A percentile compares a stretch with the other conserved stretches of the same genome.
Evolutionary conservation across 2,329 filamentous ascomycete genomes (phyloP).

Genomic region (Calonectria crousiana): DNA sequence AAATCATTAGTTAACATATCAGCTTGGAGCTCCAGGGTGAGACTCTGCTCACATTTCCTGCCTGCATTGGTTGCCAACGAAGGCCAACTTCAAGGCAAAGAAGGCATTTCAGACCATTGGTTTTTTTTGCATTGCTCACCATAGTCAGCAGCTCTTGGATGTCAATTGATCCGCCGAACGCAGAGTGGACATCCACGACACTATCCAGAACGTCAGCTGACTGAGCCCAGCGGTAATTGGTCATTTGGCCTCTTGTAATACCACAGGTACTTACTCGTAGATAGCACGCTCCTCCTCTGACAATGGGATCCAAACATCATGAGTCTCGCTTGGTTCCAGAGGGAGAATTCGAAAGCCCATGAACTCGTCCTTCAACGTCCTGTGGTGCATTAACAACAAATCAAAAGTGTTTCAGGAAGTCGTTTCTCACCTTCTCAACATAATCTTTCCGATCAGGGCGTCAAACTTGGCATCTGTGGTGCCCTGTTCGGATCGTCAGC

Average conservation of each 20-base stretch:
- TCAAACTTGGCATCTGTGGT: constrained; percentile 34
- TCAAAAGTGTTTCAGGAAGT: background rate
- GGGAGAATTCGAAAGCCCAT: constrained; percentile 41
- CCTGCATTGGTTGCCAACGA: background rate
- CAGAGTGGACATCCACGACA: background rate
- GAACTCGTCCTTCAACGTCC: constrained; percentile 45
- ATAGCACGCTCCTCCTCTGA: constrained; percentile 43
- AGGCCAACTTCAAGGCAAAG: background rate
- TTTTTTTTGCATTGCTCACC: constrained; percentile 23
- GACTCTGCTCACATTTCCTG: constrained; percentile 20
- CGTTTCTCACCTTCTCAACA: constrained; percentile 44
- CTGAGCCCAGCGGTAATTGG: no score
- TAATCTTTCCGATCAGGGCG: constrained; percentile 35
- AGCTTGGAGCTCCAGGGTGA: no score
- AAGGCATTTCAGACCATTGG: constrained; percentile 1
- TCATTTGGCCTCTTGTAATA: no score
- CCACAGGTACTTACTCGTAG: constrained; percentile 35
- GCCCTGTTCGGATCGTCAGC: constrained; percentile 22
- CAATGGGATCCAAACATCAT: constrained; percentile 41
- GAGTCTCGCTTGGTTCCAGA: constrained; percentile 30
- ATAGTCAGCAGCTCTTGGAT: constrained; percentile 32
- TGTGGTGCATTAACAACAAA: constrained; percentile 20
- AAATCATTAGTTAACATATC: constrained; percentile 16
- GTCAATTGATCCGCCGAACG: constrained; percentile 36
- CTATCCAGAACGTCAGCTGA: background rate